Conservation (phyloP, 83 land plant genomes). For the Diphasiastrum complanatum region DNA sequence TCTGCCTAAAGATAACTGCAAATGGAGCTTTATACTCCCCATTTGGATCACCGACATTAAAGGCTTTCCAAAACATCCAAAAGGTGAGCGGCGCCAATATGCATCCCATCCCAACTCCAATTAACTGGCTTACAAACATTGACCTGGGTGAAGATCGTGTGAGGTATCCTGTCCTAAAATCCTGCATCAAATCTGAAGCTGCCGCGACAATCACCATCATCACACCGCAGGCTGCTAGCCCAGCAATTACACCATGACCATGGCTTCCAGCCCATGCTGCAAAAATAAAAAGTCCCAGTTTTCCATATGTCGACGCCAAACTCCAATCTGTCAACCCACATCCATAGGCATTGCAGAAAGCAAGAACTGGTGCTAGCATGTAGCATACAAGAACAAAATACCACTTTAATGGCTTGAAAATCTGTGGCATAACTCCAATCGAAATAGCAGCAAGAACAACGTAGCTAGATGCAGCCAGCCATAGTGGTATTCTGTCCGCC, state of each 20-base stretch:
- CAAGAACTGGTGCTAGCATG: conserved; percentile 50
- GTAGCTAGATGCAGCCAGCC: conserved; percentile 48
- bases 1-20: conserved; percentile 54
- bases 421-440: conserved; percentile 39
- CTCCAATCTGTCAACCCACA: conserved; percentile 68
- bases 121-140: conserved; percentile 59
- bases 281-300: conserved; percentile 56
- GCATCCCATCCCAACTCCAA: conserved; percentile 66
- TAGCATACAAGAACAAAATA: conserved; percentile 50
- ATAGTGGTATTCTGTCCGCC: conserved; percentile 35
- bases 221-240: conserved; percentile 58
- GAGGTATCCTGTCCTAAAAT: conserved; percentile 60
- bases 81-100: conserved; percentile 57
- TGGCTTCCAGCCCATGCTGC: conserved; percentile 65
- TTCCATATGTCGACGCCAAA: conserved; percentile 59
- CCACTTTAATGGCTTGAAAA: conserved; percentile 58
- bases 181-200: conserved; percentile 70
- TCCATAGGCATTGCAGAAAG: conserved; percentile 76
- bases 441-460: conserved; percentile 36
- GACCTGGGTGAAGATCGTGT: conserved; percentile 60
- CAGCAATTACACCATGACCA: conserved; percentile 52
- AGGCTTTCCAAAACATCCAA: conserved; percentile 60
- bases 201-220: conserved; percentile 51
- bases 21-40: conserved; percentile 58
- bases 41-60: conserved; percentile 56